These are phyloP conservation scores for Ophioceras dolichostomum DNA, from an alignment of 2,329 filamentous ascomycete genomes.

Conservation along the genomic window DNA sequence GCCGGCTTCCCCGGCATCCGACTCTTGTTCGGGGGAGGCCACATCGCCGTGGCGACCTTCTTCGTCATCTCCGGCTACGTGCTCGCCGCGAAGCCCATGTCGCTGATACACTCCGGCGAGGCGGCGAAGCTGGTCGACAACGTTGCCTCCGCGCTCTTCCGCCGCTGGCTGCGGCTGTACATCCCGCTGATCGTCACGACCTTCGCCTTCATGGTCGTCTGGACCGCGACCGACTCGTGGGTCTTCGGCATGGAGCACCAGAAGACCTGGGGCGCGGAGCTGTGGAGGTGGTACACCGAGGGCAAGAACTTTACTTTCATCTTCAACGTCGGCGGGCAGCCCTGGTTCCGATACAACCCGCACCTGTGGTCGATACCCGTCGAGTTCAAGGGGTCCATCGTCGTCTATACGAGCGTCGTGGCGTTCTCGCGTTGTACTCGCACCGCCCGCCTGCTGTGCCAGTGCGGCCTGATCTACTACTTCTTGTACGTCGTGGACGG, in stretches of 20 bases:
- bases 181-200: conserved; percentile 41
- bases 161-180: conserved; percentile 35
- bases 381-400: conserved; percentile 51
- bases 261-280: conserved; percentile 29
- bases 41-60: conserved; percentile 45
- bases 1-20: conserved; percentile 43
- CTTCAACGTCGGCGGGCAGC: conserved; percentile 42
- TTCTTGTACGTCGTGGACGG: conserved; percentile 58
- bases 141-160: conserved; percentile 32
- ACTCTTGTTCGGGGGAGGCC: conserved; percentile 47
- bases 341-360: conserved; percentile 45
- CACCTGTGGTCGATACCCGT: conserved; percentile 54
- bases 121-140: conserved; percentile 26
- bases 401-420: conserved; percentile 44
- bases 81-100: conserved; percentile 35
- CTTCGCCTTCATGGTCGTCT: conserved; percentile 36
- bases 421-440: conserved; percentile 43
- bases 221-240: conserved; percentile 37
- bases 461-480: conserved; percentile 44
- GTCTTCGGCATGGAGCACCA: conserved; percentile 19
- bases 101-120: conserved; percentile 30
- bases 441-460: conserved; percentile 40
- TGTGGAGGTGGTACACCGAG: conserved; percentile 38
- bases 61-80: conserved; percentile 39
- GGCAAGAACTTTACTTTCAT: conserved; percentile 59